A percentile compares a stretch with the other conserved stretches of the same genome.
phyloP scores from a whole-genome alignment of 78 protist genomes.

The Protostelium mycophagum region DNA sequence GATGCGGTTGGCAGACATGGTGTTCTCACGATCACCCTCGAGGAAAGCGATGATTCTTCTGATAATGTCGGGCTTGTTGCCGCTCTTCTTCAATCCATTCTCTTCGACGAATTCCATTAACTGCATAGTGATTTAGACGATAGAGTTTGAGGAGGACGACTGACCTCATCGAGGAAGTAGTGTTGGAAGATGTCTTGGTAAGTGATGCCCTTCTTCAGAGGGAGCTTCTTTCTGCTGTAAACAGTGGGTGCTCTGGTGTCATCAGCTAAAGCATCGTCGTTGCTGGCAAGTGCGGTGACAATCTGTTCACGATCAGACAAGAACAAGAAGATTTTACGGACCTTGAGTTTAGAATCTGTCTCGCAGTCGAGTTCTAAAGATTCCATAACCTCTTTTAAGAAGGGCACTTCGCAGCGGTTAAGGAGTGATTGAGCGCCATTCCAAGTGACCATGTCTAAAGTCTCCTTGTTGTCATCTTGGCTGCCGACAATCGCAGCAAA shows the following conservation, averaged over 20 bases:
- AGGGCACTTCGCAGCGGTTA: neutral
- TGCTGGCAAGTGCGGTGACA: neutral
- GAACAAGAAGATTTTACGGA: neutral
- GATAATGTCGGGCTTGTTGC: slow-evolving; percentile 40
- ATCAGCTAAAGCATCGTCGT: neutral
- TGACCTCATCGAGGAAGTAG: slow-evolving; percentile 38
- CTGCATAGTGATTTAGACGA: neutral
- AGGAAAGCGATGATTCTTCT: slow-evolving; percentile 27
- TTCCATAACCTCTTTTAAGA: neutral
- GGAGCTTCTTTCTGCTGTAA: slow-evolving; percentile 4
- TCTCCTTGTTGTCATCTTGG: too few relatives aligned
- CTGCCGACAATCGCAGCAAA: too few relatives aligned
- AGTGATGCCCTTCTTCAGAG: slow-evolving; percentile 12
- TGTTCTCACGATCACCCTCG: slow-evolving; percentile 1
- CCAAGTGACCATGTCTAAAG: too few relatives aligned
- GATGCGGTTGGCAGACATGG: neutral
- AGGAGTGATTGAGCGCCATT: neutral
- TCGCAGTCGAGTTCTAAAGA: neutral
- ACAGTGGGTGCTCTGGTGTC: slow-evolving; percentile 1
- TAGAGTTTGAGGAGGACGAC: neutral
- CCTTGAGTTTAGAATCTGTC: neutral
- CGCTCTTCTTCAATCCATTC: slow-evolving; percentile 18
- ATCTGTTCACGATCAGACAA: neutral
- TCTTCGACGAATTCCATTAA: slow-evolving; percentile 10
- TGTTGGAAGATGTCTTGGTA: slow-evolving; percentile 57